A percentile compares a stretch with the other conserved stretches of the same genome.
Evolutionary conservation across 192 early-diverging fungal species (phyloP).

Genomic region (Cetraspora pellucida): DNA sequence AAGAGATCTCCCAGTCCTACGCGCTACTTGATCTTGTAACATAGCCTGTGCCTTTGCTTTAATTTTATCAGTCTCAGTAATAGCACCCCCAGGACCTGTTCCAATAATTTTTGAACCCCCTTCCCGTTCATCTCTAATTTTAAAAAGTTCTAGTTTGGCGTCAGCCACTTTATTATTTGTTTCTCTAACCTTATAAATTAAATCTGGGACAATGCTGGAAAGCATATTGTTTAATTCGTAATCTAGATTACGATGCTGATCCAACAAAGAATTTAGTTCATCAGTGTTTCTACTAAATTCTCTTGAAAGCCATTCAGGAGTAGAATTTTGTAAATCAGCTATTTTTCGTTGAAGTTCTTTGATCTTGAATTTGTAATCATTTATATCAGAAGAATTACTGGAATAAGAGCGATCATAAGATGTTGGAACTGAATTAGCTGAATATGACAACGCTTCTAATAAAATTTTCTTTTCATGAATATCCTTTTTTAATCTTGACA

Average conservation of each 20-base stretch:
- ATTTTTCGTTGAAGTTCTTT: constrained; percentile 44
- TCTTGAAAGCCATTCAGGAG: constrained; percentile 35
- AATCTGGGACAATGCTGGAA: constrained; percentile 38
- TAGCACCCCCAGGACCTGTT: constrained; percentile 54
- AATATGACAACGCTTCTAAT: constrained; percentile 41
- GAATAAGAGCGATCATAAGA: constrained; percentile 1
- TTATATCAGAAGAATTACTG: constrained; percentile 46
- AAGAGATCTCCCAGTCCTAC: constrained; percentile 50
- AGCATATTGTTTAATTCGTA: constrained; percentile 46
- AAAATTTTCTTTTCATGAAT: constrained; percentile 45
- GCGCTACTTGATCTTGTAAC: constrained; percentile 54
- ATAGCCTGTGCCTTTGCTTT: constrained; percentile 55
- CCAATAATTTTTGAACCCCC: constrained; percentile 42
- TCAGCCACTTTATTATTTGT: constrained; percentile 50
- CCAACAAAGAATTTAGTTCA: constrained; percentile 49
- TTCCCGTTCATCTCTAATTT: constrained; percentile 36
- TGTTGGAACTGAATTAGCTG: constrained; percentile 7
- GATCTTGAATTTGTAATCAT: constrained; percentile 46
- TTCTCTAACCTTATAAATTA: constrained; percentile 48
- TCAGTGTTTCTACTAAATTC: constrained; percentile 40
- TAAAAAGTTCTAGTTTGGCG: constrained; percentile 46
- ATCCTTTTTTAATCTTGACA: constrained; percentile 40
- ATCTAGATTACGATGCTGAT: constrained; percentile 52
- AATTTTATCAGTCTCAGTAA: constrained; percentile 58
- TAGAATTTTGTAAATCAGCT: constrained; percentile 26